Evolutionary conservation across 2,329 filamentous ascomycete species (phyloP).

Genomic region (Penicillium decumbens): DNA sequence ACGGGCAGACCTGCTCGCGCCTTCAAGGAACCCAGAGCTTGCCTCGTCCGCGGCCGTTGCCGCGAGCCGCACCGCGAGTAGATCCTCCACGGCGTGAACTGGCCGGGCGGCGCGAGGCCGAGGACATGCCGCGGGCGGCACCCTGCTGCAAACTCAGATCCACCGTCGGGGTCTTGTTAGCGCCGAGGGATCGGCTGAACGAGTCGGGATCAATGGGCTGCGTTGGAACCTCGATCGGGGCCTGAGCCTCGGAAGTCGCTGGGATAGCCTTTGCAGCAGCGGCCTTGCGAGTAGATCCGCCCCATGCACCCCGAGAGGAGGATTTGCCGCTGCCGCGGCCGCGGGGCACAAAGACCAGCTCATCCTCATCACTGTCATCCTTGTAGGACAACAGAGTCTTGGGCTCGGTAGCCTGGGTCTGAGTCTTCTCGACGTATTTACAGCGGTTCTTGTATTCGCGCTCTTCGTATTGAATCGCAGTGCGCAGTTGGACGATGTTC

Average conservation of each 20-base stretch:
- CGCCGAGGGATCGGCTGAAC: slow-evolving; percentile 41
- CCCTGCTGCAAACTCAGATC: slow-evolving; percentile 34
- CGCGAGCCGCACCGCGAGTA: slow-evolving; percentile 33
- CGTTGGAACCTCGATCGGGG: slow-evolving; percentile 41
- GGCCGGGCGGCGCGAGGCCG: slow-evolving; percentile 31
- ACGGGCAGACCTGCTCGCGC: slow-evolving; percentile 17
- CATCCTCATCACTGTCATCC: slow-evolving; percentile 47
- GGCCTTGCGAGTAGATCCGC: slow-evolving; percentile 30
- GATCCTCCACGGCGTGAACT: slow-evolving; percentile 33
- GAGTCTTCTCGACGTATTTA: slow-evolving; percentile 44
- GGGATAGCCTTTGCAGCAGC: slow-evolving; percentile 12
- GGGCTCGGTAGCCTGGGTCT: slow-evolving; percentile 31
- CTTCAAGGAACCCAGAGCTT: slow-evolving; percentile 46
- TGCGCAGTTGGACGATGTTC: slow-evolving; percentile 47
- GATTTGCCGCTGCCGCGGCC: slow-evolving; percentile 13
- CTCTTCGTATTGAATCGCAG: slow-evolving; percentile 46
- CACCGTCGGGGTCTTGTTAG: slow-evolving; percentile 27
- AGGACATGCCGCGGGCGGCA: slow-evolving; percentile 32
- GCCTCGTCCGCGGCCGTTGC: slow-evolving; percentile 38
- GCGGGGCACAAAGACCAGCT: slow-evolving; percentile 45
- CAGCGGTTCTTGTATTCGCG: slow-evolving; percentile 44
- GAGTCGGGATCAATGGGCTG: slow-evolving; percentile 48
- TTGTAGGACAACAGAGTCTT: slow-evolving; percentile 46
- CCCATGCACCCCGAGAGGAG: slow-evolving; percentile 26
- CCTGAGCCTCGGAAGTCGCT: slow-evolving; percentile 23